phyloP scores from a whole-genome alignment of 495 filamentous ascomycete species.

The Penicillium turbatum region DNA sequence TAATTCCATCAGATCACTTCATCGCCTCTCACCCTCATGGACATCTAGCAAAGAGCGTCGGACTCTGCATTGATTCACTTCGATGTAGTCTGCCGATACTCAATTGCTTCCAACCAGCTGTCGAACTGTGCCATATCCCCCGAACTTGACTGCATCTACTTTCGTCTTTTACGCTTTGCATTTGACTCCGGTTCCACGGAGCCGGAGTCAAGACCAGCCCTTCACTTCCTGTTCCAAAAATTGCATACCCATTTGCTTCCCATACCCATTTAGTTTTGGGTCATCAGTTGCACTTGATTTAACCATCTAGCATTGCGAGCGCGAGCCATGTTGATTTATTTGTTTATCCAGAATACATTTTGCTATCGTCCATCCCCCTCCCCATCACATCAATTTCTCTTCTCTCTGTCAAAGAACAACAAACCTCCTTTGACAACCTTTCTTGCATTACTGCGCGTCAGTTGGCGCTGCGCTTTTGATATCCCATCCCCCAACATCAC shows the following conservation, averaged over 20 bases:
- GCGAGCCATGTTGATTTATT: conserved; percentile 39
- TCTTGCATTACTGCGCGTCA: conserved; percentile 26
- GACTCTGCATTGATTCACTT: conserved; percentile 15
- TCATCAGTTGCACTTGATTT: conserved; percentile 39
- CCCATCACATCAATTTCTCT: conserved; percentile 15
- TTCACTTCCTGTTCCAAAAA: conserved; percentile 35
- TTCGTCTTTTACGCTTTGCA: conserved; percentile 25
- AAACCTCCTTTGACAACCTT: conserved; percentile 7
- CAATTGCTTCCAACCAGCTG: conserved; percentile 7
- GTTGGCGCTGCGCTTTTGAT: conserved; percentile 30
- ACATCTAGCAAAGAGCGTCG: conserved; percentile 5
- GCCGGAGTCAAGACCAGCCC: conserved; percentile 25
- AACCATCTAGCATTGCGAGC: conserved; percentile 50
- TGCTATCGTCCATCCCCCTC: conserved; percentile 14
- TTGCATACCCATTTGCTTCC: conserved; percentile 43
- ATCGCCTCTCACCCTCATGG: conserved; percentile 14
- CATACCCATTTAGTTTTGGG: conserved; percentile 31
- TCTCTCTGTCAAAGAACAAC: conserved; percentile 11
- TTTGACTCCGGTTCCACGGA: conserved; percentile 24
- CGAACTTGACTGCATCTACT: conserved; percentile 9
- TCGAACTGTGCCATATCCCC: conserved; percentile 12
- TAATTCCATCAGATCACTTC: conserved; percentile 19
- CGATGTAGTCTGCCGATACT: conserved; percentile 13
- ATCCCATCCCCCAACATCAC: conserved; percentile 16
- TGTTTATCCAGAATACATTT: conserved; percentile 38